phyloP scores from a whole-genome alignment of 2,329 filamentous ascomycete genomes.

The Fusarium sp. region DNA sequence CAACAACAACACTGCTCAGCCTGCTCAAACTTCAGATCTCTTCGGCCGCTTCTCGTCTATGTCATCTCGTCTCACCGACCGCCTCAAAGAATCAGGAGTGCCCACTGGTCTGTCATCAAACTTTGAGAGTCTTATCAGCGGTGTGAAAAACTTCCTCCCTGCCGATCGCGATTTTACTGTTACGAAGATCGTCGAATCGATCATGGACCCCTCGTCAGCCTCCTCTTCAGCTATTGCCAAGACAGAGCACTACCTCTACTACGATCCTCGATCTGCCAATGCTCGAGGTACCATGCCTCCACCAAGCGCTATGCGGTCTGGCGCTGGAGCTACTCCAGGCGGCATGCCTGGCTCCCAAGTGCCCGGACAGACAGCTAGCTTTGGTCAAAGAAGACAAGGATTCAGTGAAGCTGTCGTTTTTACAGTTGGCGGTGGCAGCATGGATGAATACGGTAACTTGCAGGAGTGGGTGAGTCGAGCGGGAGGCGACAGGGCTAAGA shows the following conservation, averaged over 20 bases:
- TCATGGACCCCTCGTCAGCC: constrained; percentile 94
- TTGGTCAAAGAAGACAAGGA: constrained; percentile 89
- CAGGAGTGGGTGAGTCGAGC: constrained; percentile 94
- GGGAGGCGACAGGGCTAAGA: constrained; percentile 71
- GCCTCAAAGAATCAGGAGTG: constrained; percentile 89
- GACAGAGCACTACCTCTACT: constrained; percentile 97
- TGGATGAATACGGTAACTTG: constrained; percentile 98
- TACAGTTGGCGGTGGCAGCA: constrained; percentile 93
- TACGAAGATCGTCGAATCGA: constrained; percentile 96
- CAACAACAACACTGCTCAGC: constrained; percentile 76
- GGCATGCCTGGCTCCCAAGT: constrained; percentile 61
- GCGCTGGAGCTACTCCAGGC: constrained; percentile 56
- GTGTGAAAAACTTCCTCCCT: constrained; percentile 98
- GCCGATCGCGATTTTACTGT: constrained; percentile 94
- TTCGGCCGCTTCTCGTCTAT: constrained; percentile 95
- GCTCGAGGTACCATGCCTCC: constrained; percentile 92
- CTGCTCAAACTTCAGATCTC: constrained; percentile 74
- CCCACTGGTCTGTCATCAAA: constrained; percentile 76
- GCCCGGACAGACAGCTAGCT: constrained; percentile 79
- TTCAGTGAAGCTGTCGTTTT: constrained; percentile 95
- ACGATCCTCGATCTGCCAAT: constrained; percentile 92
- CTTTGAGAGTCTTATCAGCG: constrained; percentile 92
- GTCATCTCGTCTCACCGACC: constrained; percentile 90
- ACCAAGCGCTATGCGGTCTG: constrained; percentile 68
- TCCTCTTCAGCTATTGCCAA: constrained; percentile 93